Evolutionary conservation across 306 rosid genomes (phyloP), one percentile per base, ranked within the genome.

Genomic region (Vigna radiata): DNA sequence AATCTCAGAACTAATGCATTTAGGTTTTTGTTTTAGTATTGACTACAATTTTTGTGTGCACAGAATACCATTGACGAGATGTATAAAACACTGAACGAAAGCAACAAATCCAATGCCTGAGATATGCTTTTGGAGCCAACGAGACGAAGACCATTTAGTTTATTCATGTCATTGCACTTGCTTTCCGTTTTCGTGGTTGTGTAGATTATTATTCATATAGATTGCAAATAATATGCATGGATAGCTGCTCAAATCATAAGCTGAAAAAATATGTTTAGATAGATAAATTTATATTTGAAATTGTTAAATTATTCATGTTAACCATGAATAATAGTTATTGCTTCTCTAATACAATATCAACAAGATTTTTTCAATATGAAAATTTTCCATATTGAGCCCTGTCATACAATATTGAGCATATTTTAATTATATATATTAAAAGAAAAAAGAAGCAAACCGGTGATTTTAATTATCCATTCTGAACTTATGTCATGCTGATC

Each of bases 41-140:
- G 68, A 84, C 63, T 39, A 18, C 14, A 18, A 31, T 52, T 69
- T 74, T 25, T 68, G 43, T 75, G 54, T 58, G 53, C 50, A 67
- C 90, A 92, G 99, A 82, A 68, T 63, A 48, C 19, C 73, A 84
- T 95, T 36, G 92, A 92, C 70, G 54, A 81, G 21, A 85, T 92
- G 96, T 95, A 95, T 91, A 81, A 86, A 86, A 27, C 68, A 31
- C 46, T 31, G 43, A 72, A 17, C 83, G 52, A 65, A 16, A 13
- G 16, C 7, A 86, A 79, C 77, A 90, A 90, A 71, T 77, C 78
- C 33, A 63, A 47, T 27, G 78, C 89, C 3, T 83, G 85, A 86
- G 83, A 68, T 46, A 16, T 33, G 16, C 50, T 53, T 70, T 65
- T 33, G 36, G 75, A 79, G 58, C 31, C 56, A 16, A 7, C 16